Base-by-base conservation (phyloP, 208 protist genomes). In the Angomonas ambiguus region DNA sequence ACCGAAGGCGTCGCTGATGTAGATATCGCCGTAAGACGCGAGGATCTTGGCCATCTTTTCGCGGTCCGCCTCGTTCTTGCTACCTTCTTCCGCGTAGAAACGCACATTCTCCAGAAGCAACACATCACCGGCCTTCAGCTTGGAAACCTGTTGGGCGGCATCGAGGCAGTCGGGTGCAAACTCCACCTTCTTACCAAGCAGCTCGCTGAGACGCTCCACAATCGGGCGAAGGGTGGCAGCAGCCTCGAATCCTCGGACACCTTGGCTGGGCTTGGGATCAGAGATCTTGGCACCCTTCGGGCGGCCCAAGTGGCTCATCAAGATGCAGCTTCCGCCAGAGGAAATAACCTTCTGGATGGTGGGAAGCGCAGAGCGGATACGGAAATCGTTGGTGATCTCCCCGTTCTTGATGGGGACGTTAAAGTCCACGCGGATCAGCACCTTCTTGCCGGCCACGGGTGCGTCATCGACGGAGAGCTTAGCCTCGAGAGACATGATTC, bases 81-180 rank as follows among this genome's bases (percentile, higher is more conserved):
- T 97, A 72, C 98, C 94, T 72, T 99, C 98, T 74, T 99, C 98
- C 49, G 82, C 20, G 85, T 99, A 98, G 89, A 99, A 99, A 64
- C 99, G 95, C 31, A 99, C 79, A 78, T 99, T 99, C 85, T 99
- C 98, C 11, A 99, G 89, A 11, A 99, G 78, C 69, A 99, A 85
- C 31, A 99, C 79, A 3, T 85, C 83, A 51, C 97, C 96, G 38
- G 24, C 35, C 56, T 75, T 72, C 56, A 91, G 71, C 67, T 72
- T 71, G 16, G 76, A 22, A 13, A 49, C 71, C 38, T 77, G 63
- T 51, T 25, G 4, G 5, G 60, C 55, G 27, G 76, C 65, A 62
- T 78, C 67, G 59, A 90, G 74, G 65, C 87, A 89, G 74, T 93
- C 83, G 30, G 79, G 80, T 0, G 82, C 88, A 68, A 90, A 87